Conservation (phyloP, 1,284 basidiomycete genomes). For the Calocybe gambosa region DNA sequence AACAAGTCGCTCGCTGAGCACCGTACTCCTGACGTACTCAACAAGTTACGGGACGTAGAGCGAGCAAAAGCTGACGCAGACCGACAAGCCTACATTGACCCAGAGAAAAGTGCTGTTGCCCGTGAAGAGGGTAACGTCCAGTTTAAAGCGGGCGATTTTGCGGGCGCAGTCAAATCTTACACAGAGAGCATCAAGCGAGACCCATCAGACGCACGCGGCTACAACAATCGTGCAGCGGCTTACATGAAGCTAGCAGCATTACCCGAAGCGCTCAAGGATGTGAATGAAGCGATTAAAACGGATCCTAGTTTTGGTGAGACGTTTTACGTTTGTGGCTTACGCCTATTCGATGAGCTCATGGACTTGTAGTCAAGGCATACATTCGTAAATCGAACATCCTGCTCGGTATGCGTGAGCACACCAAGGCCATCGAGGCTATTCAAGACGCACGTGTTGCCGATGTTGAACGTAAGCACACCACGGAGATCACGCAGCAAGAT, state of each 20-base stretch:
- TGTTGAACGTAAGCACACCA: slow-evolving; percentile 68
- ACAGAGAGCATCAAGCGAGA: slow-evolving; percentile 96
- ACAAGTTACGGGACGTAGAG: slow-evolving; percentile 87
- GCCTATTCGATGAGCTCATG: neutral
- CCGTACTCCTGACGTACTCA: slow-evolving; percentile 89
- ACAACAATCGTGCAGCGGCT: slow-evolving; percentile 96
- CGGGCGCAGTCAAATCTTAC: slow-evolving; percentile 89
- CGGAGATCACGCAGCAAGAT: slow-evolving; percentile 78
- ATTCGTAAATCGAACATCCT: slow-evolving; percentile 90
- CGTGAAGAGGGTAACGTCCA: slow-evolving; percentile 89
- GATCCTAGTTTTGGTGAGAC: slow-evolving; percentile 77
- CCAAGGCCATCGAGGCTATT: slow-evolving; percentile 77
- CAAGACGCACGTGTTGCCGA: slow-evolving; percentile 76
- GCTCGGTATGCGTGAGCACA: slow-evolving; percentile 88
- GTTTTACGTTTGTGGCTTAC: neutral
- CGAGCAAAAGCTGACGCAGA: slow-evolving; percentile 75
- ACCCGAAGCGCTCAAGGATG: slow-evolving; percentile 95
- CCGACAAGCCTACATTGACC: slow-evolving; percentile 84
- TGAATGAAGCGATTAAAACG: slow-evolving; percentile 87
- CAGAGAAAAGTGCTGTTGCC: slow-evolving; percentile 77
- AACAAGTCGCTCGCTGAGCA: slow-evolving; percentile 95
- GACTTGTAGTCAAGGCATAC: slow-evolving; percentile 79
- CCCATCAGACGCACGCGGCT: slow-evolving; percentile 85
- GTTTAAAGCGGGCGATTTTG: slow-evolving; percentile 93
- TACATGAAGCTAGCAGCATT: slow-evolving; percentile 94